These are phyloP conservation scores for Aspergillus taichungensis DNA, from an alignment of 495 filamentous ascomycete species.

Conservation along the genomic window DNA sequence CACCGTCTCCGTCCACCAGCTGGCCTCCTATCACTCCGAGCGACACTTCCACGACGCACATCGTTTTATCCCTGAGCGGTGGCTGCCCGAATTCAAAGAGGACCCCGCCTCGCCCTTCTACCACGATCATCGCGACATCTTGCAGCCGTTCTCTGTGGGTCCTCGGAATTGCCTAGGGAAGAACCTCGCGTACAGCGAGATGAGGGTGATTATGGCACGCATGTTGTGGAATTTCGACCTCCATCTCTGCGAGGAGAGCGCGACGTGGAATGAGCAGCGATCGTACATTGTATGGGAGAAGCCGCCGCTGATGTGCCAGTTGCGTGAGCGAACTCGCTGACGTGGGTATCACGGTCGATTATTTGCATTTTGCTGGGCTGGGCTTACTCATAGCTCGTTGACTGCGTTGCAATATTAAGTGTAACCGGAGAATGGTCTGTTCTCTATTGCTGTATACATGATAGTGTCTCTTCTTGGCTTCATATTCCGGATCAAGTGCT, in stretches of 20 bases:
- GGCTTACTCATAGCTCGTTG: no score
- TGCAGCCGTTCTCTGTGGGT: slow-evolving; percentile 9
- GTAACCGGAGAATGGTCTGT: no score
- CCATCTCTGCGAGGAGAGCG: slow-evolving; percentile 1
- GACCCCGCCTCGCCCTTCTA: slow-evolving; percentile 1
- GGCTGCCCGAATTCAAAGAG: not conserved
- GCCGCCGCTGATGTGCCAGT: slow-evolving; percentile 6
- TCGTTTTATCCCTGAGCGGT: slow-evolving; percentile 1
- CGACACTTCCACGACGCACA: slow-evolving; percentile 1
- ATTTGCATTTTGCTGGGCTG: no score
- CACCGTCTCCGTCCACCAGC: not conserved
- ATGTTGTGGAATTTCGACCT: slow-evolving; percentile 13
- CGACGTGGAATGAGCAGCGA: slow-evolving; percentile 5
- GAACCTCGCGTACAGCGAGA: slow-evolving; percentile 15
- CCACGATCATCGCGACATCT: slow-evolving; percentile 1
- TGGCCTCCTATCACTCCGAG: not conserved
- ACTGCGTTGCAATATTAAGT: no score
- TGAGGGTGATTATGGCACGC: slow-evolving; percentile 6
- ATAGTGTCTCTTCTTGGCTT: no score
- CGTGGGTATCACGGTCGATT: no score
- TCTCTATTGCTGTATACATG: no score
- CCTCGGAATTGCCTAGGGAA: slow-evolving; percentile 3
- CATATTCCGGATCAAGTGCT: no score
- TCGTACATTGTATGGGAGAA: slow-evolving; percentile 13
- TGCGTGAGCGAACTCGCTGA: no score